A percentile compares a stretch with the other conserved stretches of the same genome.
Evolutionary conservation across 768 basidiomycete genomes (phyloP).

Genomic region (Sporobolomyces phaffii): DNA sequence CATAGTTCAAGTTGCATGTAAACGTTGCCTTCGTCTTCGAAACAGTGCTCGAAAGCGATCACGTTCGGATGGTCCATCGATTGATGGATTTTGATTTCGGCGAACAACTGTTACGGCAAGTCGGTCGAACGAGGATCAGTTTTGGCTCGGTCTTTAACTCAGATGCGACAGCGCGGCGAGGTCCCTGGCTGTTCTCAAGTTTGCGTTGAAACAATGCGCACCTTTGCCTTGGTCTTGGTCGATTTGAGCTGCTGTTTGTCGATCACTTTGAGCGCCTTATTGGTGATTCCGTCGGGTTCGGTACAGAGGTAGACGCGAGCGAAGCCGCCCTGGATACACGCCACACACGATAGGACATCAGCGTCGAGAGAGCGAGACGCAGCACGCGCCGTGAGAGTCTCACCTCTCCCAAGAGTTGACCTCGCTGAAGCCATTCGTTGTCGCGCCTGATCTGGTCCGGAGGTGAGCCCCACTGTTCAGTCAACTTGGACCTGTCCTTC

Average conservation of each 20-base stretch:
- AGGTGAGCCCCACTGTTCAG: slow-evolving; percentile 40
- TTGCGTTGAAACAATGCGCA: slow-evolving; percentile 44
- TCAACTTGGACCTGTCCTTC: slow-evolving; percentile 37
- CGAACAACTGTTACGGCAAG: slow-evolving; percentile 86
- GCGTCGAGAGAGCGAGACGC: not conserved
- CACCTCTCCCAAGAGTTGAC: slow-evolving; percentile 41
- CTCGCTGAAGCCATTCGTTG: slow-evolving; percentile 33
- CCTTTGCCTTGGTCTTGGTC: slow-evolving; percentile 96
- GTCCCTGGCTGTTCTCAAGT: no score
- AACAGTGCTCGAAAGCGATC: slow-evolving; percentile 84
- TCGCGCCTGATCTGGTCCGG: slow-evolving; percentile 33
- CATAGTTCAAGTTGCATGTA: slow-evolving; percentile 97
- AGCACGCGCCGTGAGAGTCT: not conserved
- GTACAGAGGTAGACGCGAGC: slow-evolving; percentile 87
- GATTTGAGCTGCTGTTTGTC: slow-evolving; percentile 86
- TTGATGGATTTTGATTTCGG: slow-evolving; percentile 96
- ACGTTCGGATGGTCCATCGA: slow-evolving; percentile 87
- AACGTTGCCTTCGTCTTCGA: slow-evolving; percentile 90
- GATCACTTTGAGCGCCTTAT: slow-evolving; percentile 87
- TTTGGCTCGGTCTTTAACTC: no score
- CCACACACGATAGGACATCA: not conserved
- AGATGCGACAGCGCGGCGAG: no score
- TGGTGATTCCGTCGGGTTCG: slow-evolving; percentile 59
- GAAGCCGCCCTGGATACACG: slow-evolving; percentile 66
- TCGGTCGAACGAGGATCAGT: no score